Conservation (phyloP, 805 yeast genomes). For the Zygoascus tannicola region DNA sequence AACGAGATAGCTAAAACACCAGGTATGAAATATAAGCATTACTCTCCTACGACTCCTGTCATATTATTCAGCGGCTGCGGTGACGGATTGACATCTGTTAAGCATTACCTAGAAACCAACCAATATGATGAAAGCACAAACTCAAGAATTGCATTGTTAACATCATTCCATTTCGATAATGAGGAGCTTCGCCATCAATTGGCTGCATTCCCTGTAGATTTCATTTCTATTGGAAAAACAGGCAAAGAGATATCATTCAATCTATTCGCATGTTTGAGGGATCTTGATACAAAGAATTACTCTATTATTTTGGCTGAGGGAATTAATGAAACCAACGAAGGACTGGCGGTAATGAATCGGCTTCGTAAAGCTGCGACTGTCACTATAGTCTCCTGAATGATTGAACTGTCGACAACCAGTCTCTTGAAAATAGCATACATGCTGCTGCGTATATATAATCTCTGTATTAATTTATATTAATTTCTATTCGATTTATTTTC, state of each 20-base stretch:
- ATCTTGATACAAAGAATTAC: slow-evolving; percentile 57
- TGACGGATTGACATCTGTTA: slow-evolving; percentile 24
- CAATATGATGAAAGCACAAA: too few species aligned
- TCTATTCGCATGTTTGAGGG: slow-evolving; percentile 62
- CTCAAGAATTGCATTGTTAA: slow-evolving; percentile 11
- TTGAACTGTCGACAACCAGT: too few species aligned
- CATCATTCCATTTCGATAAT: slow-evolving; percentile 1
- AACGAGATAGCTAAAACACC: slow-evolving; percentile 75
- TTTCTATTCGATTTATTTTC: too few species aligned
- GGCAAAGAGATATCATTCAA: slow-evolving; percentile 63
- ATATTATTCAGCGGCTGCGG: slow-evolving; percentile 47
- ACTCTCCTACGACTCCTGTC: slow-evolving; percentile 84
- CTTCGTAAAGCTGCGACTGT: slow-evolving; percentile 72
- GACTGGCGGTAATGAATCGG: slow-evolving; percentile 92
- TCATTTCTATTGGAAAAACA: slow-evolving; percentile 33
- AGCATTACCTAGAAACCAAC: slow-evolving; percentile 3
- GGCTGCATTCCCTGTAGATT: neutral
- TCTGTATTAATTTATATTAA: too few species aligned
- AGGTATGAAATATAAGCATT: slow-evolving; percentile 96
- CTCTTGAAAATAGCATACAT: too few species aligned
- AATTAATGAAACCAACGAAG: slow-evolving; percentile 63
- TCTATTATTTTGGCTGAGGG: slow-evolving; percentile 81
- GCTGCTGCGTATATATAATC: too few species aligned
- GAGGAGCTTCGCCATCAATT: neutral
- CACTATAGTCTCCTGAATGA: slow-evolving; percentile 27